Percentiles rank a stretch among this genome's conserved stretches.
Evolutionary conservation across 2,329 filamentous ascomycete genomes (phyloP).

Genomic region (Diaporthe australafricana): DNA sequence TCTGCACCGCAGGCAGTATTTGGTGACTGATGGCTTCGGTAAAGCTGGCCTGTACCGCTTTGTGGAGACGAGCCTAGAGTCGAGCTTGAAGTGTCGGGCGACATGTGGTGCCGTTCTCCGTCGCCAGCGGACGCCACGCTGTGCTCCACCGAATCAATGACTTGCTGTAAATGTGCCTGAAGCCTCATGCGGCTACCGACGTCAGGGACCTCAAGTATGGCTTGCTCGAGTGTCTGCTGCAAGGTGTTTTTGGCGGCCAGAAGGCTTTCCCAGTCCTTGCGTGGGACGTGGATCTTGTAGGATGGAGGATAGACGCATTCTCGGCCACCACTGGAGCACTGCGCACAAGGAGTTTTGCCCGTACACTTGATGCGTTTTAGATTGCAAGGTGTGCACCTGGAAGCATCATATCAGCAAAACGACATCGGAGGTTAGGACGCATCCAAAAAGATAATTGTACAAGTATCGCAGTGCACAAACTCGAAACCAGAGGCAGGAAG

Average conservation of each 20-base stretch:
- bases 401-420: constrained; percentile 25
- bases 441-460: neutral
- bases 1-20: neutral
- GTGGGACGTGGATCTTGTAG: constrained; percentile 57
- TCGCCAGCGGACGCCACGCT: constrained; percentile 27
- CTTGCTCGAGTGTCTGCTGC: constrained; percentile 52
- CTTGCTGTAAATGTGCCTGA: constrained; percentile 38
- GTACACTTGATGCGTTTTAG: constrained; percentile 64
- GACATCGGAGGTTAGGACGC: neutral
- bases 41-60: neutral
- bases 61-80: constrained; percentile 35
- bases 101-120: constrained; percentile 26
- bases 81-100: constrained; percentile 40
- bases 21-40: constrained; percentile 1
- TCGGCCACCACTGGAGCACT: constrained; percentile 56
- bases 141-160: constrained; percentile 38
- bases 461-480: neutral
- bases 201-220: constrained; percentile 47
- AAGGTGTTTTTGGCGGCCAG: constrained; percentile 52
- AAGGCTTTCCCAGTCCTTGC: constrained; percentile 55
- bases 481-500: neutral
- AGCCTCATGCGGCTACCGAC: constrained; percentile 48
- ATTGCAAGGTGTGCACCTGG: constrained; percentile 65
- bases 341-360: constrained; percentile 59
- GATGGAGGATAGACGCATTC: constrained; percentile 58